These are phyloP conservation scores for Pulveroboletus sp. DNA, from an alignment of 768 basidiomycete genomes.

Conservation along the genomic window DNA sequence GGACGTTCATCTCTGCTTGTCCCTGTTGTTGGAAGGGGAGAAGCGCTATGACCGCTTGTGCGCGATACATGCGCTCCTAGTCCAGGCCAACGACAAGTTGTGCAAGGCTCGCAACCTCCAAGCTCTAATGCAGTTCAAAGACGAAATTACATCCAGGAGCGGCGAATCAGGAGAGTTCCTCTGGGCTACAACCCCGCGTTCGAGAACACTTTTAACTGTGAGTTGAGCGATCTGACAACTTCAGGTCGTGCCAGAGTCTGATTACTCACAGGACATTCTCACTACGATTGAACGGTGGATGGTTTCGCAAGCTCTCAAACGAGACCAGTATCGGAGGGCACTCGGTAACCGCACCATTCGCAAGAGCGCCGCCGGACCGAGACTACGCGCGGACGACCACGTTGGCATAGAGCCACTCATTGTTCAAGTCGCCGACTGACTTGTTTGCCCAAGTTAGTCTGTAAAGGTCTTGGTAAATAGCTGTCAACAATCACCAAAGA, in stretches of 20 bases:
- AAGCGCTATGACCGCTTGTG: constrained; percentile 27
- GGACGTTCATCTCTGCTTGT: constrained; percentile 32
- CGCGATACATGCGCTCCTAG: constrained; percentile 34
- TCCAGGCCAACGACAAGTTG: constrained; percentile 31
- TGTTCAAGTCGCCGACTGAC: background rate
- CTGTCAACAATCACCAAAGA: constrained; percentile 4
- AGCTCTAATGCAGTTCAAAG: constrained; percentile 18
- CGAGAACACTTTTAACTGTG: constrained; percentile 19
- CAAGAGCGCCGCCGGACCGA: constrained; percentile 24
- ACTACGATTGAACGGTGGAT: constrained; percentile 27
- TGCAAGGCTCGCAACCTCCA: constrained; percentile 25
- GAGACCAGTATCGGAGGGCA: constrained; percentile 6
- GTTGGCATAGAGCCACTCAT: background rate
- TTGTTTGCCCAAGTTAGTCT: constrained; percentile 15
- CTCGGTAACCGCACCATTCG: constrained; percentile 3
- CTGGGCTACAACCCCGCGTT: constrained; percentile 18
- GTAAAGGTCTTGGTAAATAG: constrained; percentile 16
- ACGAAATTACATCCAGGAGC: constrained; percentile 9
- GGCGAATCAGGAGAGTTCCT: constrained; percentile 15
- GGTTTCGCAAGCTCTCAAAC: constrained; percentile 17
- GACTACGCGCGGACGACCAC: constrained; percentile 11
- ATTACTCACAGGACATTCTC: constrained; percentile 25
- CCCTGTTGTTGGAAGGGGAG: constrained; percentile 18
- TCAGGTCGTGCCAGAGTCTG: background rate
- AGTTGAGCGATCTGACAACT: background rate